phyloP scores from a whole-genome alignment of 768 basidiomycete species.

The Hebeloma cylindrosporum region DNA sequence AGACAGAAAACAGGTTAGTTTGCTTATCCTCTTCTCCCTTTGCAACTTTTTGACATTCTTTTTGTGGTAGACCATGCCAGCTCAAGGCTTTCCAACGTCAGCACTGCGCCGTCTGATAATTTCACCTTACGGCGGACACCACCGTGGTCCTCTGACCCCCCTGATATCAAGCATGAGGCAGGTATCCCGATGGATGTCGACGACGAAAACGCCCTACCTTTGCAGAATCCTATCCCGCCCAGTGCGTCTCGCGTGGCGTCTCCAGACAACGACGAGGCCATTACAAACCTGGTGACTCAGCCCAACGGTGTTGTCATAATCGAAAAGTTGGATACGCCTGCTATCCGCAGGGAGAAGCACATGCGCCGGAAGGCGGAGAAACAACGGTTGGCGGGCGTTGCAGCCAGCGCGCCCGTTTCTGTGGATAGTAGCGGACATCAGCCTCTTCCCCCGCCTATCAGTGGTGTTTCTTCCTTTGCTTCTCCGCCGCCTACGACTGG shows the following conservation, averaged over 20 bases:
- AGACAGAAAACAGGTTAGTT: conserved; percentile 45
- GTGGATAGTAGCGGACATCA: conserved; percentile 20
- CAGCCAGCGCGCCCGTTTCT: conserved; percentile 9
- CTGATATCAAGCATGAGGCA: conserved; percentile 17
- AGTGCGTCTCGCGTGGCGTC: conserved; percentile 14
- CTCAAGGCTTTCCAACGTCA: conserved; percentile 47
- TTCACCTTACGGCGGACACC: conserved; percentile 32
- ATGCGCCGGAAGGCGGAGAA: conserved; percentile 44
- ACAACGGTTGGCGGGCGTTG: conserved; percentile 19
- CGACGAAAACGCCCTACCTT: background rate
- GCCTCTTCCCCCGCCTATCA: conserved; percentile 3
- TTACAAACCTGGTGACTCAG: conserved; percentile 24
- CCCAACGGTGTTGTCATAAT: conserved; percentile 47
- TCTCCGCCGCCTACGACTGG: background rate
- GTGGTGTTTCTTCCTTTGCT: background rate
- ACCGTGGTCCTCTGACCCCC: conserved; percentile 20
- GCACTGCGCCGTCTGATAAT: conserved; percentile 48
- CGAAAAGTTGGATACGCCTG: conserved; percentile 73
- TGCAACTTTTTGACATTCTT: conserved; percentile 1
- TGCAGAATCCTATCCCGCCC: background rate
- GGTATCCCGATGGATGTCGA: conserved; percentile 26
- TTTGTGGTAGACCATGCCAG: conserved; percentile 33
- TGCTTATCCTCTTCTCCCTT: background rate
- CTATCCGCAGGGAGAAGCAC: conserved; percentile 59
- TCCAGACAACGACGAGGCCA: conserved; percentile 14